Base-by-base conservation (phyloP, 768 basidiomycete species). In the Pisolithus microcarpus region DNA sequence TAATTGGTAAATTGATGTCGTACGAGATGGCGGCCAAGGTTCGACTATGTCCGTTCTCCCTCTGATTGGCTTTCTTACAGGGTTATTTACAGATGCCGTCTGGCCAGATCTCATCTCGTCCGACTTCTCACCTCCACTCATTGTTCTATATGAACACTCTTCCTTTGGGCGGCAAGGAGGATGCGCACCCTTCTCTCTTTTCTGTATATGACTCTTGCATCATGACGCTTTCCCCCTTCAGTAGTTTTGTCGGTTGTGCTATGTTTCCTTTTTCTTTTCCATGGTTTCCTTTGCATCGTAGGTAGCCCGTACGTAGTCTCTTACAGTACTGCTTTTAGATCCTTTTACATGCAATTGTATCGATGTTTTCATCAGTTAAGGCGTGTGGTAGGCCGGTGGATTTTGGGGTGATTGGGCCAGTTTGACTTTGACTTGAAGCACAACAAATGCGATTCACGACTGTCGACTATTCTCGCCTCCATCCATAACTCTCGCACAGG, bases 401-500 rank as follows among this genome's bases (percentile, higher is more conserved):
- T 13, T 9, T 34, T 30, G 7, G 30, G 30, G 30, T 30, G 30
- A 6, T 5, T 26, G 26, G 26, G 26, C 26, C 30, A 6, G 28
- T 28, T 9, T 28, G 28, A 28, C 7, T 28, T 9, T 7, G 6
- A 28, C 9, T 4, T 6, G 7, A 30, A 15, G 34, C 13, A 15
- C 34, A 34, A 15, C 34, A 11, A 34, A 13, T 34, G 13, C 34
- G 13, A 34, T 13, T 13, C 34, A 5, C 34, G 11, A 34, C 21
- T 23, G n/a, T 23, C 21, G 21, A 23, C 34, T 34, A 15, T 34
- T 34, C 11, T 34, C 55, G 52, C 44, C 39, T 62, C 77, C 76
- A 81, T 7, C 80, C 86, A 53, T 80, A 80, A n/a, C n/a, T n/a
- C 87, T 54, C 86, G 74, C n/a, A 85, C 70, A 1, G 86, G 86